phyloP scores from a whole-genome alignment of 2,329 filamentous ascomycete genomes.

The Hirsutella minnesotensis region DNA sequence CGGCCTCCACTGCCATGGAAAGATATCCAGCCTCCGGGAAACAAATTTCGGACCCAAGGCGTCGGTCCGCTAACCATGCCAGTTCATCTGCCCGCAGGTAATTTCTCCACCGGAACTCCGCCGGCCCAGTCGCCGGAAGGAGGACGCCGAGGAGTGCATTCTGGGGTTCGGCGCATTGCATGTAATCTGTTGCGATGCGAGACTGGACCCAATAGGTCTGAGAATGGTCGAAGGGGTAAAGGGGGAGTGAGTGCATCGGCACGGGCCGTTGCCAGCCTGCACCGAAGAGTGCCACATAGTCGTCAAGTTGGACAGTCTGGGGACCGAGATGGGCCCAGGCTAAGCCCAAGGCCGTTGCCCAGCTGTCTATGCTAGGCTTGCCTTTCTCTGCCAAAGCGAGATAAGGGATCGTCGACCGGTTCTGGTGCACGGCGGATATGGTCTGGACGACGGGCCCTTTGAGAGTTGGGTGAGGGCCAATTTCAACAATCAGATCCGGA shows the following conservation, averaged over 20 bases:
- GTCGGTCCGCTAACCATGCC: constrained; percentile 20
- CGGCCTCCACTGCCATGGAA: constrained; percentile 15
- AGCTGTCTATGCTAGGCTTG: constrained; percentile 6
- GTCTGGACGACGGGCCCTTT: constrained; percentile 25
- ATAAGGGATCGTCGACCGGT: constrained; percentile 9
- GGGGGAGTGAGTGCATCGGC: constrained; percentile 14
- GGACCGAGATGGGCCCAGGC: neutral
- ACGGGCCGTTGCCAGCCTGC: neutral
- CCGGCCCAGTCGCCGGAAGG: neutral
- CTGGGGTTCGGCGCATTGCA: constrained; percentile 1
- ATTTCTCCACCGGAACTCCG: constrained; percentile 10
- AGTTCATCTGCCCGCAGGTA: constrained; percentile 9
- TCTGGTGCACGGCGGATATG: constrained; percentile 6
- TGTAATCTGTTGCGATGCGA: constrained; percentile 1
- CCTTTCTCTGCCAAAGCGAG: constrained; percentile 10
- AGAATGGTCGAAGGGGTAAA: constrained; percentile 28
- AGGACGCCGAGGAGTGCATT: constrained; percentile 15
- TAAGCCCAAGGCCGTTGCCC: constrained; percentile 7
- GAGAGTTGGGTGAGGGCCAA: constrained; percentile 27
- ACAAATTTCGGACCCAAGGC: constrained; percentile 11
- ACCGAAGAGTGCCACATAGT: neutral
- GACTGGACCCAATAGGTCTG: constrained; percentile 16
- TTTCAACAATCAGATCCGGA: constrained; percentile 14
- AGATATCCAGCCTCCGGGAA: constrained; percentile 26
- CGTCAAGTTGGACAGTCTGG: constrained; percentile 1